These are phyloP conservation scores for Penicillium argentinense DNA, from an alignment of 495 filamentous ascomycete genomes.

Conservation along the genomic window DNA sequence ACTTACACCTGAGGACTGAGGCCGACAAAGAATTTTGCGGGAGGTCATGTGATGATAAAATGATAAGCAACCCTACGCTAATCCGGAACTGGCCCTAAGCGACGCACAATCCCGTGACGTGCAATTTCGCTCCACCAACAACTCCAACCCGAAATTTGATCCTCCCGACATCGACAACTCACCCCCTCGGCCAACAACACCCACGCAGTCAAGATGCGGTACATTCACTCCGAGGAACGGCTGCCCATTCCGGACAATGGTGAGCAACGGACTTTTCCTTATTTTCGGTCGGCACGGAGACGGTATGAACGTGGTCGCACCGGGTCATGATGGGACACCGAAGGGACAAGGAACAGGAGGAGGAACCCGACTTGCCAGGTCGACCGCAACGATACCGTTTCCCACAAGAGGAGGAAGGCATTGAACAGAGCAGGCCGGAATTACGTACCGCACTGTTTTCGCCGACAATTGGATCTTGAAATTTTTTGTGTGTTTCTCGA, in stretches of 20 bases:
- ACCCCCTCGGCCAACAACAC: constrained; percentile 48
- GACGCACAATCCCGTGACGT: constrained; percentile 50
- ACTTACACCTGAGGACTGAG: no score
- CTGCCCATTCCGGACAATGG: constrained; percentile 93
- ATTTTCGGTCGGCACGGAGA: constrained; percentile 14
- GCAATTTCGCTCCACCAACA: constrained; percentile 50
- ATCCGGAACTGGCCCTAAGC: constrained; percentile 41
- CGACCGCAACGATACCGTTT: constrained; percentile 6
- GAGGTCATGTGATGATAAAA: constrained; percentile 12
- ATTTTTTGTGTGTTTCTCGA: not conserved
- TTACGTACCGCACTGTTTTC: not conserved
- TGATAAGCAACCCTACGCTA: constrained; percentile 47
- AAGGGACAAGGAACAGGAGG: not conserved
- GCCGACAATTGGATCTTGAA: not conserved
- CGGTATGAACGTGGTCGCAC: constrained; percentile 9
- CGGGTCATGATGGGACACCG: constrained; percentile 3
- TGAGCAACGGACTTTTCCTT: constrained; percentile 54
- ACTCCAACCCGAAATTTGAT: constrained; percentile 47
- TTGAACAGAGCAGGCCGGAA: not conserved
- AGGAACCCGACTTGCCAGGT: not conserved
- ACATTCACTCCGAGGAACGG: constrained; percentile 96
- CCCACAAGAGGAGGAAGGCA: constrained; percentile 6
- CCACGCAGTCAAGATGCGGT: constrained; percentile 79
- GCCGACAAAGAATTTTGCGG: no score
- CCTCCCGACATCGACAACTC: constrained; percentile 50